These are phyloP conservation scores for Fusarium pseudocircinatum DNA, from an alignment of 2,329 filamentous ascomycete species.

Conservation along the genomic window DNA sequence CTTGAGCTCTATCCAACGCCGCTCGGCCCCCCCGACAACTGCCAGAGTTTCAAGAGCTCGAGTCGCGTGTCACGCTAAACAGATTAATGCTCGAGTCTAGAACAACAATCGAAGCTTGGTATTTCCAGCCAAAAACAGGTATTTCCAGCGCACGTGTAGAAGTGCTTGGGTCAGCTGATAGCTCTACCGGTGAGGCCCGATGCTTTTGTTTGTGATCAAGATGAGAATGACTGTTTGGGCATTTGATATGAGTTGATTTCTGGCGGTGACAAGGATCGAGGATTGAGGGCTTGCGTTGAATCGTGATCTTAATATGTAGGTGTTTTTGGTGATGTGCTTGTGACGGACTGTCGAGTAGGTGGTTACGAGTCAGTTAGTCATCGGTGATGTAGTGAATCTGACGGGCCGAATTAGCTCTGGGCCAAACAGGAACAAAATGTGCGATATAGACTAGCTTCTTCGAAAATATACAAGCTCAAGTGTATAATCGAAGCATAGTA, in stretches of 20 bases:
- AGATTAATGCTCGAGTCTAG: not conserved
- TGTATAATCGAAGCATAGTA: not conserved
- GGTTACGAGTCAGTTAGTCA: slow-evolving; percentile 5
- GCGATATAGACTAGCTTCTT: not conserved
- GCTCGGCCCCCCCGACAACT: slow-evolving; percentile 18
- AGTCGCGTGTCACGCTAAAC: slow-evolving; percentile 28
- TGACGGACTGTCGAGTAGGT: not conserved
- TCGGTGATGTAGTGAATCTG: not conserved
- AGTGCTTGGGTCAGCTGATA: not conserved
- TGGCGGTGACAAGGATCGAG: slow-evolving; percentile 13
- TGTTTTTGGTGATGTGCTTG: not conserved
- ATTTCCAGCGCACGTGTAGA: slow-evolving; percentile 6
- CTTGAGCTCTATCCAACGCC: slow-evolving; percentile 9
- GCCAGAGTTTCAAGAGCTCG: slow-evolving; percentile 10
- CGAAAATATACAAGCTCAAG: not conserved
- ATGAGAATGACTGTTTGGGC: not conserved
- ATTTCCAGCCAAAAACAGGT: slow-evolving; percentile 3
- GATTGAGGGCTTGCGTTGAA: not conserved
- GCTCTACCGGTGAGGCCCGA: slow-evolving; percentile 17
- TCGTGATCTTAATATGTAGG: not conserved
- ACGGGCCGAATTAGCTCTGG: not conserved
- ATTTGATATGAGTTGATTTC: not conserved
- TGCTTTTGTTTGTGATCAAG: not conserved
- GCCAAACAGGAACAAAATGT: not conserved
- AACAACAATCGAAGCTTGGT: not conserved